A percentile compares a stretch with the other conserved stretches of the same genome.
phyloP scores from a whole-genome alignment of 192 early-diverging fungal species.

The Jimgerdemannia lactiflua region DNA sequence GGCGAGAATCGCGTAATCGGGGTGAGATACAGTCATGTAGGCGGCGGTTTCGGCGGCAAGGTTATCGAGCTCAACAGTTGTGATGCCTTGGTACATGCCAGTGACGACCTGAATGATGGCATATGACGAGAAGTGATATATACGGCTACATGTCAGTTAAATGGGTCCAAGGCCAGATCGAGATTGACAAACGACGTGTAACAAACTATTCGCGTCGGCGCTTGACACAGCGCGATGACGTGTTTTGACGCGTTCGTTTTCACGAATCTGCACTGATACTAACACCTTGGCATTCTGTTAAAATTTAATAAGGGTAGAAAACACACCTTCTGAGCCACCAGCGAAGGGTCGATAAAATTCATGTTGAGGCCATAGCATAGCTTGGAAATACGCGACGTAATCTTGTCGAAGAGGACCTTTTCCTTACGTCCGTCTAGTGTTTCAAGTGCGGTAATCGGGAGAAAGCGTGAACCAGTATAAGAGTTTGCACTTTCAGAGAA shows the following conservation, averaged over 20 bases:
- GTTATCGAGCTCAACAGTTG: constrained; percentile 96
- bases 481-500: constrained; percentile 2
- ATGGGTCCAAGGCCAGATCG: no score
- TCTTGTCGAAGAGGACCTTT: constrained; percentile 95
- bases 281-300: not conserved
- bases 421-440: constrained; percentile 63
- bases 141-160: not conserved
- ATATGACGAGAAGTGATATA: constrained; percentile 9
- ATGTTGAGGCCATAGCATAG: constrained; percentile 92
- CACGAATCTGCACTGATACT: not conserved
- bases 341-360: constrained; percentile 86
- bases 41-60: constrained; percentile 94
- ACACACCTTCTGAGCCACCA: constrained; percentile 88
- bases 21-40: constrained; percentile 86
- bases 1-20: constrained; percentile 94
- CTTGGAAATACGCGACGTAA: constrained; percentile 88
- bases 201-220: not conserved
- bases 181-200: no score
- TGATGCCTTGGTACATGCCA: constrained; percentile 97
- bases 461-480: not conserved
- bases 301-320: no score
- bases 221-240: not conserved
- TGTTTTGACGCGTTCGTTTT: not conserved
- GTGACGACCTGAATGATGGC: constrained; percentile 61
- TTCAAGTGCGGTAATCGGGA: not conserved